Base-by-base conservation (phyloP, 164 flowering plant genomes). In the Vitis amurensis region DNA sequence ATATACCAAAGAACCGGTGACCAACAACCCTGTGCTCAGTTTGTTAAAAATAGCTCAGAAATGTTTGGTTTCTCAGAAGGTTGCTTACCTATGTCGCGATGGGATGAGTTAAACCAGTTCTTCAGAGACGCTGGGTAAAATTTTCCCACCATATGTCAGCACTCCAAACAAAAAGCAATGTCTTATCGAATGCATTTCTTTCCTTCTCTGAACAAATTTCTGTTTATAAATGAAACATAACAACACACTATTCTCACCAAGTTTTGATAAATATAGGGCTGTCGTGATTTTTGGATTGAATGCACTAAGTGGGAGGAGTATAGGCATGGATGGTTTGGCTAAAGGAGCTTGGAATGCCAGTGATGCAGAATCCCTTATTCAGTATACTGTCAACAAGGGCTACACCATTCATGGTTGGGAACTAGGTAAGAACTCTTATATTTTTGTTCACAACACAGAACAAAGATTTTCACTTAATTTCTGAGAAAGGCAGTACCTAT, bases 381-480 rank as follows among this genome's bases (percentile, higher is more conserved):
- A 68, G 8, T 85, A 85, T 48, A 79, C 89, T 3, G 73, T 75
- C 63, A 67, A 70, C 12, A 83, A 79, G 68, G 77, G 76, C 23
- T 80, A 83, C 55, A 51, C 56, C 8, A 83, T 85, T 8, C 71
- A 80, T 68, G 85, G 81, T 17, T 85, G 82, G 87, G 89, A 85
- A 48, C 84, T 85, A 50, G 87, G 89, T 83, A 70, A 50, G 71
- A 13, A 23, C 4, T n/a, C 61, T 56, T 37, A 8, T 51, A 16
- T 30, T 50, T 27, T 50, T 12, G 2, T 30, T 30, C 19, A 52
- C n/a, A 16, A 31, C 44, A 31, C 8, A 31, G 0, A 31, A 31
- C 0, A 31, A 31, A 4, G 44, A 31, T 31, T 31, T 4, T 31
- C 44, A 31, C 44, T 31, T 31, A 6, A 31, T 31, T 31, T 31